Conservation (phyloP, 2,329 filamentous ascomycete species). For the Aureobasidium sp. region DNA sequence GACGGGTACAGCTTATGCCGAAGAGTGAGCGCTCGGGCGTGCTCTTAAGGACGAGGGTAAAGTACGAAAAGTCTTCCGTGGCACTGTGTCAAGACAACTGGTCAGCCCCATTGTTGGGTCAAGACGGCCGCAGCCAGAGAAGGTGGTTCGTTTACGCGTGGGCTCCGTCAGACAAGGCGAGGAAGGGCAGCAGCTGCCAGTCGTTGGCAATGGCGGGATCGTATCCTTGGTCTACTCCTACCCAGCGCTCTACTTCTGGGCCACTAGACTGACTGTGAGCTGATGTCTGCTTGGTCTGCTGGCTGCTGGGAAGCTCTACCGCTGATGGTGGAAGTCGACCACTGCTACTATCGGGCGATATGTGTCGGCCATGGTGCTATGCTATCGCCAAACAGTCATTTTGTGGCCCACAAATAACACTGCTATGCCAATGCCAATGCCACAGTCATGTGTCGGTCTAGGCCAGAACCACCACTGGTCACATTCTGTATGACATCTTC, state of each 20-base stretch:
- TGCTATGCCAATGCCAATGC: slow-evolving; percentile 1
- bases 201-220: slow-evolving; percentile 80
- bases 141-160: slow-evolving; percentile 61
- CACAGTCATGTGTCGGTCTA: neutral
- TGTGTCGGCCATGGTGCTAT: slow-evolving; percentile 15
- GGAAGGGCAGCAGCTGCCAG: slow-evolving; percentile 89
- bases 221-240: slow-evolving; percentile 64
- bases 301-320: slow-evolving; percentile 25
- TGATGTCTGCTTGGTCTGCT: neutral
- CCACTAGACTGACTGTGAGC: slow-evolving; percentile 47
- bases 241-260: slow-evolving; percentile 90
- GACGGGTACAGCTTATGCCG: slow-evolving; percentile 89
- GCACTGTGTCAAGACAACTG: slow-evolving; percentile 45
- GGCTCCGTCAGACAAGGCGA: slow-evolving; percentile 92
- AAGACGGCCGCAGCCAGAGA: neutral
- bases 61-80: slow-evolving; percentile 96
- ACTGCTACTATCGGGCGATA: slow-evolving; percentile 42
- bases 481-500: slow-evolving; percentile 5
- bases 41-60: slow-evolving; percentile 63
- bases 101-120: neutral
- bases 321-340: slow-evolving; percentile 48
- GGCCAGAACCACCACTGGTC: neutral
- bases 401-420: neutral
- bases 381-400: slow-evolving; percentile 8
- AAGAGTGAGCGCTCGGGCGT: slow-evolving; percentile 71